Evolutionary conservation across 1,139 yeast species (phyloP).

Genomic region (Lodderomyces elongisporus): DNA sequence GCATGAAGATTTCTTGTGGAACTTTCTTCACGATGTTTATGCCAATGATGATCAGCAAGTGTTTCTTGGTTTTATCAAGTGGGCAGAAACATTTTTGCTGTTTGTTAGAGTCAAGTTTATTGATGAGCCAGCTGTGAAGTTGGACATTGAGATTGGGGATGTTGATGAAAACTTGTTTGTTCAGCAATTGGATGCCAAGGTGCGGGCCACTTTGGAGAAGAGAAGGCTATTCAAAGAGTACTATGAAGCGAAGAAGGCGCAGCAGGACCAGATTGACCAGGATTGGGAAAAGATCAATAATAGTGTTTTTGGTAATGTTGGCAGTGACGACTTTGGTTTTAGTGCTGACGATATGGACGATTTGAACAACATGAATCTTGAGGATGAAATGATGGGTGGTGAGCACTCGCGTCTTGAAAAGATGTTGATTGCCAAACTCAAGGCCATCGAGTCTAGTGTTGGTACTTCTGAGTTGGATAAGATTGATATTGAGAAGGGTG

Average conservation of each 20-base stretch:
- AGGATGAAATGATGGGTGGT: constrained; percentile 22
- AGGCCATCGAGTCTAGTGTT: constrained; percentile 4
- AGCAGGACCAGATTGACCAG: constrained; percentile 33
- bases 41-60: constrained; percentile 65
- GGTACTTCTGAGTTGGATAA: constrained; percentile 28
- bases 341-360: constrained; percentile 56
- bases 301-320: constrained; percentile 39
- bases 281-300: constrained; percentile 48
- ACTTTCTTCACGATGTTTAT: constrained; percentile 73
- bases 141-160: constrained; percentile 25
- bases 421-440: constrained; percentile 17
- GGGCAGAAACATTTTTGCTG: constrained; percentile 57
- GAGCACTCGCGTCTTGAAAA: constrained; percentile 18
- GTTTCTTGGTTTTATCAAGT: constrained; percentile 62
- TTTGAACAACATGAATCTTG: constrained; percentile 32
- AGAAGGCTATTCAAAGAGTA: constrained; percentile 34
- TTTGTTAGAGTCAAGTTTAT: constrained; percentile 59
- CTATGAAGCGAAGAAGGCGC: constrained; percentile 17
- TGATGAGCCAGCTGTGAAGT: constrained; percentile 39
- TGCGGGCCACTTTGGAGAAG: constrained; percentile 25
- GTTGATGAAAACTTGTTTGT: constrained; percentile 23
- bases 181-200: constrained; percentile 27
- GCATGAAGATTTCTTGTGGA: constrained; percentile 68
- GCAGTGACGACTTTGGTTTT: constrained; percentile 50
- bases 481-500: constrained; percentile 14